Base-by-base conservation (phyloP, 2,329 filamentous ascomycete genomes). In the Alternaria sp. region DNA sequence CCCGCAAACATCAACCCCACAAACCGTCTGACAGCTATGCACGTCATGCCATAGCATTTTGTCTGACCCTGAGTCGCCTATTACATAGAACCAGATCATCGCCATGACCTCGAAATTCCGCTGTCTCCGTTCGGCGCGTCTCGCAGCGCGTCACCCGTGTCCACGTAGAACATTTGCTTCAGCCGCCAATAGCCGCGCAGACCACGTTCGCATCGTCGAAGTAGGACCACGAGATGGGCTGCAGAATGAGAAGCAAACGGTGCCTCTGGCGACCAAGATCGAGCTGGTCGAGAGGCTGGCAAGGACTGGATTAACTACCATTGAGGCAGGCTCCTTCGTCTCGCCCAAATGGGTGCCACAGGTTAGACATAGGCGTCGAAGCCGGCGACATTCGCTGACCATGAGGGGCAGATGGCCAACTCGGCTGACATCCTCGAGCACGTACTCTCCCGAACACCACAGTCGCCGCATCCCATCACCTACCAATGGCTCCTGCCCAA, bases 401-500 rank as follows among this genome's bases (percentile, higher is more conserved):
- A 22, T 11, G 4, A 8, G 7, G 38, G 49, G 12, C 58, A 92
- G 90, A 94, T 94, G 92, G 89, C 89, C 65, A 90, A 92, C 71
- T 94, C 92, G 2, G 86, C 87, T 73, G 85, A 91, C 41, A 92
- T 95, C 48, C 85, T 95, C 58, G 81, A 90, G 64, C 87, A 92
- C 70, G 81, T 93, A 54, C 83, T 93, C 12, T 79, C 85, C 43
- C 80, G 82, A 36, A 85, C 86, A 16, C 85, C 88, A 8, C 73
- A 82, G 22, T 85, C 89, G 4, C 72, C 81, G 14, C 74, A 81
- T 52, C 80, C 83, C 1, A 84, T 94, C 53, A 89, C 88, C 28
- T 95, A 93, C 76, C 91, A 92, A 60, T 95, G 93, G 82, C 87
- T 96, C 5, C 88, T 91, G 1, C 92, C 92, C 34, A 96, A 96